Evolutionary conservation across 1,139 yeast genomes (phyloP).

Genomic region (Entelexis paramagnoliae): DNA sequence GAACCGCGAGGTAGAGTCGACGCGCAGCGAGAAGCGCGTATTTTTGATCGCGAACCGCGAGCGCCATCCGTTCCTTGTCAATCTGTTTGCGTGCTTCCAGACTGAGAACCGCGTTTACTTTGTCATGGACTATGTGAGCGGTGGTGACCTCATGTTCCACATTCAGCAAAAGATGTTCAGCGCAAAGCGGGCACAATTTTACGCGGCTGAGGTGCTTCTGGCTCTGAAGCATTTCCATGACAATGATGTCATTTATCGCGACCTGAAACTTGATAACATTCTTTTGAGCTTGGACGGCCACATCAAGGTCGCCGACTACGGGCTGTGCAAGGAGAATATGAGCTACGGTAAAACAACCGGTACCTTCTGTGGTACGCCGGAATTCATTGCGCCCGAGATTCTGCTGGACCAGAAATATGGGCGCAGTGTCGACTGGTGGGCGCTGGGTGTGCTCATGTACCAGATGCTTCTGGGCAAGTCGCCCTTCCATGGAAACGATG

Average conservation of each 20-base stretch:
- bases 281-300: slow-evolving; percentile 86
- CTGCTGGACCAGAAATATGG: slow-evolving; percentile 85
- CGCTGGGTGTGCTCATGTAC: slow-evolving; percentile 88
- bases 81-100: slow-evolving; percentile 91
- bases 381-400: slow-evolving; percentile 98
- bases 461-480: slow-evolving; percentile 95
- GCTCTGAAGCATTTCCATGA: slow-evolving; percentile 92
- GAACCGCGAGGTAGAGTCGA: slow-evolving; percentile 92
- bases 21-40: slow-evolving; percentile 85
- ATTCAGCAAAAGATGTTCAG: slow-evolving; percentile 87
- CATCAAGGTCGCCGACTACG: slow-evolving; percentile 92
- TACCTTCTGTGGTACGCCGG: slow-evolving; percentile 98
- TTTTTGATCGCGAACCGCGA: slow-evolving; percentile 83
- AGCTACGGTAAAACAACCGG: slow-evolving; percentile 84
- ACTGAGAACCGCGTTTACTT: slow-evolving; percentile 94
- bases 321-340: slow-evolving; percentile 94
- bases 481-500: slow-evolving; percentile 97
- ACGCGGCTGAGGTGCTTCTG: slow-evolving; percentile 88
- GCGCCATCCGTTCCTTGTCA: slow-evolving; percentile 84
- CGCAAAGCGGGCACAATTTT: slow-evolving; percentile 85
- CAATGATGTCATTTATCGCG: slow-evolving; percentile 92
- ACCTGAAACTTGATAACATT: slow-evolving; percentile 87
- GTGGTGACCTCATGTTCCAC: slow-evolving; percentile 99
- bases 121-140: slow-evolving; percentile 95
- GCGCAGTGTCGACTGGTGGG: slow-evolving; percentile 99